phyloP scores from a whole-genome alignment of 805 yeast species.

The Wickerhamiella cacticola region DNA sequence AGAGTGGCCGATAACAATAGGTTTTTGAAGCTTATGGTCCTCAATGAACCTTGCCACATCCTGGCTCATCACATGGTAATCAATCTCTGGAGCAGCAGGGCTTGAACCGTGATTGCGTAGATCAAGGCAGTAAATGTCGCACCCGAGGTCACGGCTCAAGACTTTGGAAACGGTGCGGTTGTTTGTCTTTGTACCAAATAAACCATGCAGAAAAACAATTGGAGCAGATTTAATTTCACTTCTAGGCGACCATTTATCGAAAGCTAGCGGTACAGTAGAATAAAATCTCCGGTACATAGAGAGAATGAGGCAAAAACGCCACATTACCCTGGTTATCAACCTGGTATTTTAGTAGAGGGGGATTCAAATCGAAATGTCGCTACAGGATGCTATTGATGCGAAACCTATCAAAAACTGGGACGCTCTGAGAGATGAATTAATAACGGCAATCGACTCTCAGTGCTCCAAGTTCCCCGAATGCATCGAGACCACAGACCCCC shows the following conservation, averaged over 20 bases:
- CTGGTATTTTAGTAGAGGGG: too few relatives aligned
- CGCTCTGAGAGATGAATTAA: conserved; percentile 8
- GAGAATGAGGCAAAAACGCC: too few relatives aligned
- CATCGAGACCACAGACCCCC: conserved; percentile 17
- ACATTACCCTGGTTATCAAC: too few relatives aligned
- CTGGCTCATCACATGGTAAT: conserved; percentile 68
- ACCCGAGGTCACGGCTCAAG: conserved; percentile 28
- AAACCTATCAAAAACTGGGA: conserved; percentile 14
- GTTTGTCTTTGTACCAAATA: conserved; percentile 76
- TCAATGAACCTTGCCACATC: conserved; percentile 69
- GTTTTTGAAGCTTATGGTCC: conserved; percentile 31
- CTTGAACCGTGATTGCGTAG: conserved; percentile 89
- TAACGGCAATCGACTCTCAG: conserved; percentile 1
- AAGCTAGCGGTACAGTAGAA: conserved; percentile 21
- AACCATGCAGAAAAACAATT: conserved; percentile 70
- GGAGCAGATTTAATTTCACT: conserved; percentile 32
- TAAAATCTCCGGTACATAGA: neutral
- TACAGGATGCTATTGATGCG: neutral
- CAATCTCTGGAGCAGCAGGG: conserved; percentile 60
- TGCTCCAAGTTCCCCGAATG: conserved; percentile 13
- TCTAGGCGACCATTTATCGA: conserved; percentile 22
- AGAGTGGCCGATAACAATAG: conserved; percentile 34
- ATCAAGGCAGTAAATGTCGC: conserved; percentile 38
- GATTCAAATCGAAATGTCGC: too few relatives aligned
- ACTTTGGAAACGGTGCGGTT: conserved; percentile 63